Conservation (phyloP, 768 basidiomycete species). For the Lactarius trivialis region DNA sequence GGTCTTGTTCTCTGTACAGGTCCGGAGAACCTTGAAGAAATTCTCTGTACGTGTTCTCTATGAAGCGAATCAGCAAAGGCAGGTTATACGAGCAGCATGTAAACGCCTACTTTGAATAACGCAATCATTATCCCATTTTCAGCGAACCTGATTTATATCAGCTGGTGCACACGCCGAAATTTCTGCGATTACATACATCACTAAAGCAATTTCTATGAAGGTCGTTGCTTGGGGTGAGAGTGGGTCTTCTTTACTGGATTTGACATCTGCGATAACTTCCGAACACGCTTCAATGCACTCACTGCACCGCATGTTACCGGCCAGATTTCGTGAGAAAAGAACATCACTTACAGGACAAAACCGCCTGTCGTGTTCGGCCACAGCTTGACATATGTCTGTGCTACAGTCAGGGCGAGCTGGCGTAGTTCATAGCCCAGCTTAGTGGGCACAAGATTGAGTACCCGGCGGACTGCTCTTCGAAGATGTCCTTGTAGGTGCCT, state of each 20-base stretch:
- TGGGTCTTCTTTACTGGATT: slow-evolving; percentile 48
- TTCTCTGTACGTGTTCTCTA: slow-evolving; percentile 10
- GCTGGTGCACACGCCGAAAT: slow-evolving; percentile 19
- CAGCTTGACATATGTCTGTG: slow-evolving; percentile 56
- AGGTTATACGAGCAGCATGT: background rate
- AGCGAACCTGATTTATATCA: slow-evolving; percentile 41
- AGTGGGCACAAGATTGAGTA: slow-evolving; percentile 44
- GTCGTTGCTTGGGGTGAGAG: slow-evolving; percentile 50
- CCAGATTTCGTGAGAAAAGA: background rate
- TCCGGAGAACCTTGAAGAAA: slow-evolving; percentile 14
- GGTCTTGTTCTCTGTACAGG: slow-evolving; percentile 12
- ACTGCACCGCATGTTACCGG: slow-evolving; percentile 29
- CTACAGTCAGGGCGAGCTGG: slow-evolving; percentile 54
- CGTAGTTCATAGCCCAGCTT: slow-evolving; percentile 62
- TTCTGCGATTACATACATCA: slow-evolving; percentile 37
- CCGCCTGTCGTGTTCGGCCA: slow-evolving; percentile 49
- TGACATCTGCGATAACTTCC: slow-evolving; percentile 42
- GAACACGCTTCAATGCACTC: slow-evolving; percentile 47
- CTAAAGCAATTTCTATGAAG: slow-evolving; percentile 43
- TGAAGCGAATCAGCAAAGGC: background rate
- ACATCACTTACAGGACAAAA: slow-evolving; percentile 44
- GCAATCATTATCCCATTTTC: slow-evolving; percentile 50
- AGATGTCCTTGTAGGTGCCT: slow-evolving; percentile 48
- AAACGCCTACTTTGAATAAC: slow-evolving; percentile 47
- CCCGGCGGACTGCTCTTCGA: slow-evolving; percentile 45